Conservation (phyloP, 1,284 basidiomycete genomes). For the Stygiomarasmius scandens region DNA sequence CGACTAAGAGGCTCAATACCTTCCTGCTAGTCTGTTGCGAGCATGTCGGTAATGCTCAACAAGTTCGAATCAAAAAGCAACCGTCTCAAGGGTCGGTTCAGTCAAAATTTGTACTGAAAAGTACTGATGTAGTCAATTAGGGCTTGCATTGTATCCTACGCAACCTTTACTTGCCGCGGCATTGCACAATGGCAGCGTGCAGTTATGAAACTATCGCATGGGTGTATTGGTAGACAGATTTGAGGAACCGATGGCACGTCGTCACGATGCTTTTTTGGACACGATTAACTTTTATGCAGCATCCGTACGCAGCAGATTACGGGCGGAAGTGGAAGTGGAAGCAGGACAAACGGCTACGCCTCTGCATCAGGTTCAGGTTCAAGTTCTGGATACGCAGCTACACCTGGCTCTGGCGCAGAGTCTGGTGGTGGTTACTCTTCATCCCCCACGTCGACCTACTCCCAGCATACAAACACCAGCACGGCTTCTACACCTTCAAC, state of each 20-base stretch:
- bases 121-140: slow-evolving; percentile 36
- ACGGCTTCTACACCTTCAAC: slow-evolving; percentile 20
- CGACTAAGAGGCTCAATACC: not conserved
- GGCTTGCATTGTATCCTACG: slow-evolving; percentile 88
- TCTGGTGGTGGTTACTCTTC: not conserved
- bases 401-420: not conserved
- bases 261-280: slow-evolving; percentile 5
- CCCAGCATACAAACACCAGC: not conserved
- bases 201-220: slow-evolving; percentile 99
- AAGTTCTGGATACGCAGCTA: not conserved
- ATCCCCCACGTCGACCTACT: not conserved
- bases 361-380: slow-evolving; percentile 9
- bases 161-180: slow-evolving; percentile 93
- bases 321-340: too few species aligned
- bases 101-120: slow-evolving; percentile 7
- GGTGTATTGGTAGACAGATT: slow-evolving; percentile 98
- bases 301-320: too few species aligned
- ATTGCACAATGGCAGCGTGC: slow-evolving; percentile 97
- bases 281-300: slow-evolving; percentile 49
- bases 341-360: slow-evolving; percentile 3
- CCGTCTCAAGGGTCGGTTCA: slow-evolving; percentile 88
- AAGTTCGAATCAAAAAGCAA: slow-evolving; percentile 99
- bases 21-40: slow-evolving; percentile 22
- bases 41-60: slow-evolving; percentile 86
- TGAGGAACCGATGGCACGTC: slow-evolving; percentile 92